A percentile compares a stretch with the other conserved stretches of the same genome.
Evolutionary conservation across 805 yeast species (phyloP).

Genomic region (Saccharomycopsis synnaedendra): DNA sequence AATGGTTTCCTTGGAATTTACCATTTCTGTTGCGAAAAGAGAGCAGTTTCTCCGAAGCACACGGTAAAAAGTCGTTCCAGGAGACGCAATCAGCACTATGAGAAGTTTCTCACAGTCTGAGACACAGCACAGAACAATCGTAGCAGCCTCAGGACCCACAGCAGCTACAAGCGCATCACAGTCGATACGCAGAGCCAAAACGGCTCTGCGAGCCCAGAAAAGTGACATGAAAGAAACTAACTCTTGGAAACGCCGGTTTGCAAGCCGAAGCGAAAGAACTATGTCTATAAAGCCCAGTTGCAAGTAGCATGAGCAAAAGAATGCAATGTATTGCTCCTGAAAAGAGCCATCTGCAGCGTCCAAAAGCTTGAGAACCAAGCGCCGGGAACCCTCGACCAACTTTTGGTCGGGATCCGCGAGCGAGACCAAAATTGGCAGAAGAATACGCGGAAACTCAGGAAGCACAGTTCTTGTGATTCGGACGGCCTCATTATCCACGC

Average conservation of each 20-base stretch:
- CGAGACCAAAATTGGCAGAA: conserved; percentile 11
- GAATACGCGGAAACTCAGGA: conserved; percentile 8
- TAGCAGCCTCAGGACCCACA: conserved; percentile 10
- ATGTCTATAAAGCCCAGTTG: conserved; percentile 15
- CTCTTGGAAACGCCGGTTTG: conserved; percentile 10
- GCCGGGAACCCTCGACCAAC: conserved; percentile 12
- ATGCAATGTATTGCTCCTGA: conserved; percentile 8
- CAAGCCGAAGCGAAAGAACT: conserved; percentile 2
- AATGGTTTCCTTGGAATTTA: background rate
- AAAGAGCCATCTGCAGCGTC: conserved; percentile 8
- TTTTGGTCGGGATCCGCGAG: conserved; percentile 13
- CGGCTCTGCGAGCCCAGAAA: conserved; percentile 7
- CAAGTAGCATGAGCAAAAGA: conserved; percentile 11
- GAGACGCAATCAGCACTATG: conserved; percentile 7
- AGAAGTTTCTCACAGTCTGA: conserved; percentile 11
- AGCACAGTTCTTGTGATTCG: conserved; percentile 4
- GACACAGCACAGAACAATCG: conserved; percentile 1
- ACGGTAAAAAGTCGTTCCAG: conserved; percentile 13
- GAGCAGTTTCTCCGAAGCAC: conserved; percentile 1
- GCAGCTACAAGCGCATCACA: conserved; percentile 10
- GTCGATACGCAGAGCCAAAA: conserved; percentile 4
- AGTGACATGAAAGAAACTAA: conserved; percentile 7
- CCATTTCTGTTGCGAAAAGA: conserved; percentile 2
- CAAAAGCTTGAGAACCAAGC: conserved; percentile 9
- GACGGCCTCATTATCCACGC: background rate